Percentiles rank a stretch among this genome's conserved stretches.
phyloP scores from a whole-genome alignment of 2,329 filamentous ascomycete species.

The Clarireedia homoeocarpa region DNA sequence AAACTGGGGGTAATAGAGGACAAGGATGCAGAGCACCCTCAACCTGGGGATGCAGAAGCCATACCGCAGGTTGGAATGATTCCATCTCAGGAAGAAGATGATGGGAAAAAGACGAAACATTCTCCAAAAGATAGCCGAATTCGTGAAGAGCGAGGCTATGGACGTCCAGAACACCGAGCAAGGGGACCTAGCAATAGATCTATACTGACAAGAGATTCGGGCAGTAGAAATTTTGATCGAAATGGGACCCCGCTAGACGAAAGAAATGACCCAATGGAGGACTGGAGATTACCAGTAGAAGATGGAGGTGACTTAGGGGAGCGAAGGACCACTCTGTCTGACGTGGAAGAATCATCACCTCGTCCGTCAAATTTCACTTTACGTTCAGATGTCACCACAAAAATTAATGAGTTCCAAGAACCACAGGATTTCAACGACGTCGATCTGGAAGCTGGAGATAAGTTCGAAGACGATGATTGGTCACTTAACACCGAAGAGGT shows the following conservation, averaged over 20 bases:
- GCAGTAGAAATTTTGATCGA: neutral
- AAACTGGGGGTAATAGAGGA: constrained; percentile 4
- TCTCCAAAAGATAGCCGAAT: constrained; percentile 9
- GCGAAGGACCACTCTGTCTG: constrained; percentile 1
- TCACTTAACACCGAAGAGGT: constrained; percentile 13
- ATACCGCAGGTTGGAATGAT: constrained; percentile 16
- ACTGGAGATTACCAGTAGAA: constrained; percentile 2
- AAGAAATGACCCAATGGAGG: constrained; percentile 12
- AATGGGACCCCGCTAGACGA: constrained; percentile 7
- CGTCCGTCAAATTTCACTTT: neutral
- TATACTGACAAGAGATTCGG: neutral
- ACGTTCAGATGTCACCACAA: neutral
- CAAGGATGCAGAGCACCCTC: constrained; percentile 1
- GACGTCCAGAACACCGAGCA: neutral
- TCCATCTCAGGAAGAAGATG: constrained; percentile 8
- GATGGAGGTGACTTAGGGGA: neutral
- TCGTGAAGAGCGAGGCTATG: constrained; percentile 3
- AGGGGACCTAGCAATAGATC: constrained; percentile 1
- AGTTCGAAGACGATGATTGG: constrained; percentile 5
- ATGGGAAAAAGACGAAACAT: constrained; percentile 3
- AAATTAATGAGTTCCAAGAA: neutral
- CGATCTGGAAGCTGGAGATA: constrained; percentile 6
- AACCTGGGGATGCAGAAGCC: constrained; percentile 6
- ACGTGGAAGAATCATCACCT: constrained; percentile 1
- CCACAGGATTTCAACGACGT: neutral